These are phyloP conservation scores for Phialophora verrucosa DNA, from an alignment of 2,329 filamentous ascomycete genomes.

Conservation along the genomic window DNA sequence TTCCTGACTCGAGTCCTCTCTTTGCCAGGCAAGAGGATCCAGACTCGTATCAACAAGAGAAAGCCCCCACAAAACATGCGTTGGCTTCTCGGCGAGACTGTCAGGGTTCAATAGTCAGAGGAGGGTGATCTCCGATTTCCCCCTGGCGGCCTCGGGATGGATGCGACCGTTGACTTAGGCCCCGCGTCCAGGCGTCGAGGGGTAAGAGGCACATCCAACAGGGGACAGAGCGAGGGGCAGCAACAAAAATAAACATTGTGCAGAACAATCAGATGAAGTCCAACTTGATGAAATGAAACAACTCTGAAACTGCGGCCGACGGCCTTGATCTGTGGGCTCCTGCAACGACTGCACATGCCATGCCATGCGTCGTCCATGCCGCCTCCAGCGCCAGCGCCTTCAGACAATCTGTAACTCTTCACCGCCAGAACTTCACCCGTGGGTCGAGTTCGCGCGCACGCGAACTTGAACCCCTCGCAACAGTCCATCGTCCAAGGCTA, in stretches of 20 bases:
- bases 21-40: not conserved
- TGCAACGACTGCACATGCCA: slow-evolving; percentile 19
- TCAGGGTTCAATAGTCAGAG: slow-evolving; percentile 14
- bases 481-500: slow-evolving; percentile 23
- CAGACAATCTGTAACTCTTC: slow-evolving; percentile 13
- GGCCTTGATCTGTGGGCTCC: not conserved
- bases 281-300: not conserved
- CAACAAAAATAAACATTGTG: slow-evolving; percentile 15
- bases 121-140: slow-evolving; percentile 17
- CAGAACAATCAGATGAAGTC: slow-evolving; percentile 2
- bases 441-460: slow-evolving; percentile 28
- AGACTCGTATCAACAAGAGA: slow-evolving; percentile 1
- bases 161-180: slow-evolving; percentile 6
- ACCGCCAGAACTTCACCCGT: slow-evolving; percentile 29
- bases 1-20: not conserved
- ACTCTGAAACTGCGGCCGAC: slow-evolving; percentile 12
- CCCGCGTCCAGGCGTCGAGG: slow-evolving; percentile 13
- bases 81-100: slow-evolving; percentile 1
- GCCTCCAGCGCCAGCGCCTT: not conserved
- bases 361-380: slow-evolving; percentile 3
- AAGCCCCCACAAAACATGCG: slow-evolving; percentile 11
- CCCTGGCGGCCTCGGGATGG: slow-evolving; percentile 9
- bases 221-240: slow-evolving; percentile 6
- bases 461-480: slow-evolving; percentile 24
- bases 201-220: not conserved